Evolutionary conservation across 768 basidiomycete species (phyloP).

Genomic region (Kwoniella sp.): DNA sequence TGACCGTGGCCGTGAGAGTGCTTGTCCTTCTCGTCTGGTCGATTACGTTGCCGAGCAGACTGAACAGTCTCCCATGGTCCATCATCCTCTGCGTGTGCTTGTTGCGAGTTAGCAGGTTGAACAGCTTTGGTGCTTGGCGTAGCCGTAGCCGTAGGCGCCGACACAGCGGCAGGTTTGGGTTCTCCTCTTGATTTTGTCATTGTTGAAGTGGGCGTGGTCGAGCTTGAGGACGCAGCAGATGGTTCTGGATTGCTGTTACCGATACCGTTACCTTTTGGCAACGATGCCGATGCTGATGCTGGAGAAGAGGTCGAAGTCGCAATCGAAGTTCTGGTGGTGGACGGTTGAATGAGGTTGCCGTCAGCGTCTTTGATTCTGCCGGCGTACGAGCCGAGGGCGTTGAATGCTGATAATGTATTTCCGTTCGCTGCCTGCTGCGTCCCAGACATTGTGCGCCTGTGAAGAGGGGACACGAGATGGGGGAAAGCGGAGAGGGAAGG

Average conservation of each 20-base stretch:
- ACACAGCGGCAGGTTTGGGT: conserved; percentile 4
- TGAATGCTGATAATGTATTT: conserved; percentile 38
- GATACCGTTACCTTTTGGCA: too few relatives aligned
- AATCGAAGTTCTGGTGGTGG: conserved; percentile 12
- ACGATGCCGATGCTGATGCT: neutral
- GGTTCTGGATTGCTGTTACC: too few relatives aligned
- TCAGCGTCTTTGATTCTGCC: conserved; percentile 41
- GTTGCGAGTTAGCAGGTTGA: neutral
- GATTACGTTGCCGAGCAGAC: conserved; percentile 20
- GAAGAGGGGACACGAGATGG: conserved; percentile 11
- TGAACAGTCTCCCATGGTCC: conserved; percentile 47
- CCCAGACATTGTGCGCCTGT: conserved; percentile 9
- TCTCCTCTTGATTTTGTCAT: conserved; percentile 1
- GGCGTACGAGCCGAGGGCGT: conserved; percentile 49
- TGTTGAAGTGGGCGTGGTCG: conserved; percentile 7
- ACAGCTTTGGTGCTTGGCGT: neutral
- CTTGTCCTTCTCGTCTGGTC: conserved; percentile 24
- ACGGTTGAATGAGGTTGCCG: conserved; percentile 3
- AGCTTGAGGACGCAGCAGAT: conserved; percentile 16
- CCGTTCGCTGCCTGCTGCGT: conserved; percentile 9
- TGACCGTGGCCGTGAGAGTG: conserved; percentile 2
- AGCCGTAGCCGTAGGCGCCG: conserved; percentile 17
- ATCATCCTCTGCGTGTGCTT: conserved; percentile 27
- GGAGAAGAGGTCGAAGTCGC: neutral
- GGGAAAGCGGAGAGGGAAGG: conserved; percentile 18